phyloP scores from a whole-genome alignment of 208 protist genomes.

The Trypanosomatidae sp. region DNA sequence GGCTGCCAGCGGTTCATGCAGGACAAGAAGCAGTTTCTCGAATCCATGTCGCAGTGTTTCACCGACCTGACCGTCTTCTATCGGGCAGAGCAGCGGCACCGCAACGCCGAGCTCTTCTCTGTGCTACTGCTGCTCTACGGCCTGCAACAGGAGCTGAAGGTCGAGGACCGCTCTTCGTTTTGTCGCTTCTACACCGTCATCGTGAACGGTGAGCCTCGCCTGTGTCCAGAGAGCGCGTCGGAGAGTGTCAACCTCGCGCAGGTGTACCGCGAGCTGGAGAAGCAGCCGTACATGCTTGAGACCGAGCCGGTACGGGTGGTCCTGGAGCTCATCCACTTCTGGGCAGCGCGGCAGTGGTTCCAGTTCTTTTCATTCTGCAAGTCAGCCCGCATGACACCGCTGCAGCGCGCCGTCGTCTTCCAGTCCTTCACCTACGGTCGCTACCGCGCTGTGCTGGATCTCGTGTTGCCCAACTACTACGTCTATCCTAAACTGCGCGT shows the following conservation, averaged over 20 bases:
- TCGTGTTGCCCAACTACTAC: slow-evolving; percentile 70
- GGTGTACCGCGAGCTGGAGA: slow-evolving; percentile 74
- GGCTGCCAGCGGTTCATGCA: slow-evolving; percentile 65
- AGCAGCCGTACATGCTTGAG: slow-evolving; percentile 57
- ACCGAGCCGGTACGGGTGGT: slow-evolving; percentile 60
- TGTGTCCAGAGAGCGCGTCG: slow-evolving; percentile 40
- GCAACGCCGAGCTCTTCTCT: slow-evolving; percentile 77
- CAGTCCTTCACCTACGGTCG: slow-evolving; percentile 86
- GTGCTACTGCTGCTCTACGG: slow-evolving; percentile 80
- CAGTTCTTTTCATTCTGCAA: slow-evolving; percentile 69
- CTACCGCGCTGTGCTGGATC: slow-evolving; percentile 77
- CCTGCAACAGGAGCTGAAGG: slow-evolving; percentile 72
- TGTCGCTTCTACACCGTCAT: slow-evolving; percentile 39
- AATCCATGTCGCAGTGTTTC: slow-evolving; percentile 89
- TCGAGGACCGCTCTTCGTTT: slow-evolving; percentile 76
- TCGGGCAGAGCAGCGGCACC: slow-evolving; percentile 55
- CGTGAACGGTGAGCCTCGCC: slow-evolving; percentile 19
- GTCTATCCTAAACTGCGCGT: slow-evolving; percentile 64
- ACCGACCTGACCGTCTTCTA: slow-evolving; percentile 77
- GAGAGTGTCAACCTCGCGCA: slow-evolving; percentile 73
- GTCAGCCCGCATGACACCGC: slow-evolving; percentile 40
- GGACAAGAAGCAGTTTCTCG: slow-evolving; percentile 84
- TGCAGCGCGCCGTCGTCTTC: slow-evolving; percentile 75
- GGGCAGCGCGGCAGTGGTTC: slow-evolving; percentile 71
- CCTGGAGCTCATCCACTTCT: slow-evolving; percentile 65